Evolutionary conservation across 805 yeast species (phyloP).

Genomic region (Candida sithepensis): DNA sequence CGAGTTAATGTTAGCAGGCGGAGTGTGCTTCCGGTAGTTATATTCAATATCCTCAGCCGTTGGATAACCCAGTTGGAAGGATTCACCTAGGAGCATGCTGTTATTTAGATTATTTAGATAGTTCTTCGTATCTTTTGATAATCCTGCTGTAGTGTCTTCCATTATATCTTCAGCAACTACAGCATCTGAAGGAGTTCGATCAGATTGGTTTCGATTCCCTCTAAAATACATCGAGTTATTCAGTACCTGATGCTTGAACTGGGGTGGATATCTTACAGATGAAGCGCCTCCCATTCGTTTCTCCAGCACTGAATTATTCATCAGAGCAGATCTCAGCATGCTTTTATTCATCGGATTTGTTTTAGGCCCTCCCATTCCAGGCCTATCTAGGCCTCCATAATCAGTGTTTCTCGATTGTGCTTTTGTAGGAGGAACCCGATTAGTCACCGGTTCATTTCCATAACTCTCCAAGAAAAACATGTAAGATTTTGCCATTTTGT

Average conservation of each 20-base stretch:
- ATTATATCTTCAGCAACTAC: slow-evolving; percentile 6
- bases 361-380: slow-evolving; percentile 1
- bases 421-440: slow-evolving; percentile 1
- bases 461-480: slow-evolving; percentile 84
- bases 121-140: slow-evolving; percentile 20
- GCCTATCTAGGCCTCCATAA: background rate
- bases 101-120: slow-evolving; percentile 25
- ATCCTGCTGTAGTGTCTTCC: slow-evolving; percentile 30
- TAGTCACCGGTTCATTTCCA: slow-evolving; percentile 41
- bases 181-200: slow-evolving; percentile 8
- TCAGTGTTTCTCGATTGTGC: background rate
- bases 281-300: slow-evolving; percentile 11
- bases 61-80: slow-evolving; percentile 37
- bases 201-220: slow-evolving; percentile 2
- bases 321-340: slow-evolving; percentile 21
- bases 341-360: slow-evolving; percentile 11
- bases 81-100: slow-evolving; percentile 39
- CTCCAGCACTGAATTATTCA: slow-evolving; percentile 19
- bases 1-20: background rate
- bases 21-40: slow-evolving; percentile 1
- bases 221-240: slow-evolving; percentile 17
- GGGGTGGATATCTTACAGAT: slow-evolving; percentile 21
- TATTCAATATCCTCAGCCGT: slow-evolving; percentile 19
- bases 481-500: slow-evolving; percentile 89
- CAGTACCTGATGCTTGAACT: slow-evolving; percentile 11